Conservation (phyloP, 805 yeast genomes). For the Yamadazyma nakazawae region DNA sequence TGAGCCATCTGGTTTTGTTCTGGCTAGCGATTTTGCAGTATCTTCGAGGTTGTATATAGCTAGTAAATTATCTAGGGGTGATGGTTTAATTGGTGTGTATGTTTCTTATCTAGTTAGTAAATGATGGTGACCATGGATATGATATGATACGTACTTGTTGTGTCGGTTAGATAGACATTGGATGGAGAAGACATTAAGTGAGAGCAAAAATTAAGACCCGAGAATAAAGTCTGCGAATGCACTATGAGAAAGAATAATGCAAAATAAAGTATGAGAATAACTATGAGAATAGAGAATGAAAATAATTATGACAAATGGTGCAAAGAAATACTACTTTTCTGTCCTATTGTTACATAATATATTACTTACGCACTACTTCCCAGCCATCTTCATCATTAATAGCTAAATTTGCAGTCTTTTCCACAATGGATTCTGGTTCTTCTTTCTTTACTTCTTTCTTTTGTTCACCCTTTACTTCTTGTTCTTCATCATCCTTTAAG, state of each 20-base stretch:
- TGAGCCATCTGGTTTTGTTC: conserved; percentile 83
- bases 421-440: conserved; percentile 19
- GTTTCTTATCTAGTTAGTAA: conserved; percentile 9
- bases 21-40: conserved; percentile 76
- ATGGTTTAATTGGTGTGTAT: conserved; percentile 49
- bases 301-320: background rate
- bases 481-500: conserved; percentile 28
- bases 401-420: conserved; percentile 25
- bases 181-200: background rate
- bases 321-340: background rate
- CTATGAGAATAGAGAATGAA: no score
- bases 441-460: conserved; percentile 10
- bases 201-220: background rate
- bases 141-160: conserved; percentile 4
- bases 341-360: background rate
- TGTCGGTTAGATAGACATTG: conserved; percentile 4
- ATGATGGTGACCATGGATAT: background rate
- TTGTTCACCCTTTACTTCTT: conserved; percentile 14
- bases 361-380: conserved; percentile 30
- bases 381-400: conserved; percentile 29
- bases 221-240: background rate
- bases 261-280: background rate
- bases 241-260: no score
- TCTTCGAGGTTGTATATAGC: conserved; percentile 62
- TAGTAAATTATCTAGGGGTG: conserved; percentile 72